phyloP scores from a whole-genome alignment of 2,329 filamentous ascomycete species.

The Xylaria sp. region DNA sequence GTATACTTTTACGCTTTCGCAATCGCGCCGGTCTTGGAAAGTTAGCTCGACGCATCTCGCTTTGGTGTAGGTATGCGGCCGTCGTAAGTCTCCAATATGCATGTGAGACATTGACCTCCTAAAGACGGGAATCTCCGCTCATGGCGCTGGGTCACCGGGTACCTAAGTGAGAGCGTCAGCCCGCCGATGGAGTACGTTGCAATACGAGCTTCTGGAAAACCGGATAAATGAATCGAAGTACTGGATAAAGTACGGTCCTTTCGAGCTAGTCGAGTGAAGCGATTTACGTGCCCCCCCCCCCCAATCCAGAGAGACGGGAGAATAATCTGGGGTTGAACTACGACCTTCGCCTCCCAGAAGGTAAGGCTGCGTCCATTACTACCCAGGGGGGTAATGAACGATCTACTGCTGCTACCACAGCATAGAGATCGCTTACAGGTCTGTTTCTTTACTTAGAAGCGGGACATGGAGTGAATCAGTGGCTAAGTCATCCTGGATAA shows the following conservation, averaged over 20 bases:
- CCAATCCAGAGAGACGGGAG: constrained; percentile 31
- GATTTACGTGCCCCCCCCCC: constrained; percentile 7
- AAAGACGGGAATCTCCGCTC: constrained; percentile 35
- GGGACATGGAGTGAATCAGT: constrained; percentile 23
- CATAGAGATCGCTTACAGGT: constrained; percentile 31
- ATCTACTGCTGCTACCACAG: constrained; percentile 33
- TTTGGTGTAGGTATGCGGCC: constrained; percentile 33
- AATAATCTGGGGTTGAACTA: constrained; percentile 38
- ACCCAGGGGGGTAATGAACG: constrained; percentile 31
- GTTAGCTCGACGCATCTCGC: constrained; percentile 28
- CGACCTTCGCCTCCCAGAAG: constrained; percentile 27
- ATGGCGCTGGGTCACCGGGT: constrained; percentile 31
- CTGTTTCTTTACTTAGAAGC: constrained; percentile 40
- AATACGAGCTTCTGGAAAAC: constrained; percentile 39
- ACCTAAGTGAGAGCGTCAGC: constrained; percentile 25
- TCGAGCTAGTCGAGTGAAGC: constrained; percentile 28
- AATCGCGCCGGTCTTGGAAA: constrained; percentile 21
- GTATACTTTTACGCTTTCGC: constrained; percentile 17
- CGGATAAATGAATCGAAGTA: constrained; percentile 39
- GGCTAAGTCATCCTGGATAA: constrained; percentile 19
- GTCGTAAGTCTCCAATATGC: constrained; percentile 37
- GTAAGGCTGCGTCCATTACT: constrained; percentile 39
- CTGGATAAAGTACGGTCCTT: constrained; percentile 32
- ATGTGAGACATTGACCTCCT: constrained; percentile 34
- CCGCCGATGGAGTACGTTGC: constrained; percentile 15